Conservation (phyloP, 2,329 filamentous ascomycete species). For the Ophiosphaerella narmari region DNA sequence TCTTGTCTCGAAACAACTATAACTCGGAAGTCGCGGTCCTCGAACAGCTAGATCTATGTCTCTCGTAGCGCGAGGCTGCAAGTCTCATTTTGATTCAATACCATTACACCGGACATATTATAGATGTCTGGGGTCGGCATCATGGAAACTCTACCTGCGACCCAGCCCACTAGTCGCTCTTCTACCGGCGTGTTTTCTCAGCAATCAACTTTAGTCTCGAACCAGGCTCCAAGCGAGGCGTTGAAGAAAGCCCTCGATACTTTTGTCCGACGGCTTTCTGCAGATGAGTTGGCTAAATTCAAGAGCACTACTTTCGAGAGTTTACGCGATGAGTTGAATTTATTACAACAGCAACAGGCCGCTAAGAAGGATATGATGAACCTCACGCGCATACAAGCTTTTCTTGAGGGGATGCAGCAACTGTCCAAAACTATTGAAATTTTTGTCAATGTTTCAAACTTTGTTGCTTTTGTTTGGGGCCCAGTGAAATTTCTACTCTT, state of each 20-base stretch:
- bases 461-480: constrained; percentile 43
- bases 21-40: too few species aligned
- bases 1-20: too few species aligned
- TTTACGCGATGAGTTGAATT: constrained; percentile 13
- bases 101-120: not conserved
- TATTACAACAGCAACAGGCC: constrained; percentile 12
- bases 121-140: not conserved
- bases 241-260: constrained; percentile 13
- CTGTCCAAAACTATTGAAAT: constrained; percentile 45
- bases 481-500: constrained; percentile 47
- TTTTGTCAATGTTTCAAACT: constrained; percentile 39
- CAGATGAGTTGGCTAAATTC: constrained; percentile 18
- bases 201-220: constrained; percentile 13
- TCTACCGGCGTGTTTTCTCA: constrained; percentile 17
- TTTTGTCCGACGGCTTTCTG: constrained; percentile 19
- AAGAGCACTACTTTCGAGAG: constrained; percentile 18
- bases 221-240: constrained; percentile 4
- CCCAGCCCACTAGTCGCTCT: constrained; percentile 11
- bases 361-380: constrained; percentile 4
- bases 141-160: constrained; percentile 1
- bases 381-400: constrained; percentile 13
- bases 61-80: too few species aligned
- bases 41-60: too few species aligned
- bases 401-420: constrained; percentile 43
- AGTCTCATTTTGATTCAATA: too few species aligned